Conservation (phyloP, 2,329 filamentous ascomycete genomes). For the Tolypocladium endophyticum region DNA sequence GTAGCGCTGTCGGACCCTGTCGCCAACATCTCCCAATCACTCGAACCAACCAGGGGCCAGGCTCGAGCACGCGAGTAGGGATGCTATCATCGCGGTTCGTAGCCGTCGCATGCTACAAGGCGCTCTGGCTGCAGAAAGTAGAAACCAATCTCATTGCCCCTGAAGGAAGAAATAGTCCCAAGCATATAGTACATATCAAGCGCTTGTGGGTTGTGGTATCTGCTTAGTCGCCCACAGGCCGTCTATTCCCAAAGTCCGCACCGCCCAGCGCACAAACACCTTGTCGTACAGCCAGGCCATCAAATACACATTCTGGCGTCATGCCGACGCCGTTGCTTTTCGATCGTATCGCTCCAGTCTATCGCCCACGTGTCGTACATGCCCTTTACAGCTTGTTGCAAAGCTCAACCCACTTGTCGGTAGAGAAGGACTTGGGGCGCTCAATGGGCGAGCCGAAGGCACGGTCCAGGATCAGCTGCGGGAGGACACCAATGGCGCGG, state of each 20-base stretch:
- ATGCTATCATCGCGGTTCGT: too few species aligned
- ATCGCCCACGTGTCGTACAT: background rate
- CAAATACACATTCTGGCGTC: background rate
- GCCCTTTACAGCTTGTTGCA: conserved; percentile 69
- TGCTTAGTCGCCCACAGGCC: conserved; percentile 8
- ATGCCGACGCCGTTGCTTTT: background rate
- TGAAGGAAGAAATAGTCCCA: conserved; percentile 8
- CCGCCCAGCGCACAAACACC: conserved; percentile 1
- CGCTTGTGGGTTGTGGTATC: conserved; percentile 9
- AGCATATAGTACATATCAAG: conserved; percentile 13
- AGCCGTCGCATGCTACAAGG: background rate
- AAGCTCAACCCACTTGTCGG: conserved; percentile 91
- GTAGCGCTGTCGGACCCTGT: background rate
- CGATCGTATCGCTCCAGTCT: background rate
- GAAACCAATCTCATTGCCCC: conserved; percentile 7
- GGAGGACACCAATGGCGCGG: conserved; percentile 93
- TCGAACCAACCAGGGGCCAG: background rate
- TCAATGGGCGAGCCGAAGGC: conserved; percentile 95
- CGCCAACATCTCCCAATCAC: background rate
- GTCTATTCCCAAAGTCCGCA: conserved; percentile 6
- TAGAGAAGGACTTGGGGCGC: conserved; percentile 98
- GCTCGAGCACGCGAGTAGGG: too few species aligned
- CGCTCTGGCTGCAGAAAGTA: background rate
- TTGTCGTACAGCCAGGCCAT: background rate
- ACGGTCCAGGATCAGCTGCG: conserved; percentile 99